A percentile compares a stretch with the other conserved stretches of the same genome.
These are phyloP conservation scores for Lactuca sativa DNA, from an alignment of 129 eudicot species.

Conservation along the genomic window DNA sequence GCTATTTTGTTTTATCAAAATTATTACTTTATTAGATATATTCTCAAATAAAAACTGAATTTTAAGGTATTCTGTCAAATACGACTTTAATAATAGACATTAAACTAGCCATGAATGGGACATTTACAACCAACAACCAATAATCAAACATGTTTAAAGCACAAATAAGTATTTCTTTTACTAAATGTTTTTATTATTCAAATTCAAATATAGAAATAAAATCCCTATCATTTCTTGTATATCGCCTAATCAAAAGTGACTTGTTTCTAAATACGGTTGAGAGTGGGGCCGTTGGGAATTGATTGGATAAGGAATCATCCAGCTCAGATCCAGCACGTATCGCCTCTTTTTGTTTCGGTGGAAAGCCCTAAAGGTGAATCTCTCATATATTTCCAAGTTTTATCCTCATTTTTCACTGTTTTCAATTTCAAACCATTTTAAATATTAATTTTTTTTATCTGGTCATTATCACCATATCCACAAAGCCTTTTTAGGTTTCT, in stretches of 20 bases:
- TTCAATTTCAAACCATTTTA: slow-evolving; percentile 4
- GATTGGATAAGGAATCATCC: slow-evolving; percentile 43
- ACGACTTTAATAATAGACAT: too few relatives aligned
- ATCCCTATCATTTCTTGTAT: slow-evolving; percentile 1
- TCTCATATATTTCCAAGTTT: slow-evolving; percentile 5
- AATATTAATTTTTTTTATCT: not conserved
- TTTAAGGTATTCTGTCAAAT: too few relatives aligned
- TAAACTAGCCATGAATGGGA: too few relatives aligned
- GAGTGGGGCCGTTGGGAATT: slow-evolving; percentile 7
- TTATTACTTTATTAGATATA: too few relatives aligned
- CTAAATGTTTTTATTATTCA: not conserved
- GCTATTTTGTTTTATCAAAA: too few relatives aligned
- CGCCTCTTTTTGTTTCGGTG: slow-evolving; percentile 23
- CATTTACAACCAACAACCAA: not conserved
- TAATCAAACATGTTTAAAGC: not conserved
- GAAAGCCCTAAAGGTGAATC: slow-evolving; percentile 7
- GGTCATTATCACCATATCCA: slow-evolving; percentile 15
- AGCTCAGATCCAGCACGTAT: slow-evolving; percentile 29
- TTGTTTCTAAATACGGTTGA: slow-evolving; percentile 24
- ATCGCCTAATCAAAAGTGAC: slow-evolving; percentile 21
- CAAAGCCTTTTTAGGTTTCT: slow-evolving; percentile 8
- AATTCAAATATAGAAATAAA: not conserved
- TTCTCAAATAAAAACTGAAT: too few relatives aligned
- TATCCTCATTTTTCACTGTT: slow-evolving; percentile 10
- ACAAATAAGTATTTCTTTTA: too few relatives aligned